phyloP scores from a whole-genome alignment of 2,329 filamentous ascomycete species.

The Penicillium expansum region DNA sequence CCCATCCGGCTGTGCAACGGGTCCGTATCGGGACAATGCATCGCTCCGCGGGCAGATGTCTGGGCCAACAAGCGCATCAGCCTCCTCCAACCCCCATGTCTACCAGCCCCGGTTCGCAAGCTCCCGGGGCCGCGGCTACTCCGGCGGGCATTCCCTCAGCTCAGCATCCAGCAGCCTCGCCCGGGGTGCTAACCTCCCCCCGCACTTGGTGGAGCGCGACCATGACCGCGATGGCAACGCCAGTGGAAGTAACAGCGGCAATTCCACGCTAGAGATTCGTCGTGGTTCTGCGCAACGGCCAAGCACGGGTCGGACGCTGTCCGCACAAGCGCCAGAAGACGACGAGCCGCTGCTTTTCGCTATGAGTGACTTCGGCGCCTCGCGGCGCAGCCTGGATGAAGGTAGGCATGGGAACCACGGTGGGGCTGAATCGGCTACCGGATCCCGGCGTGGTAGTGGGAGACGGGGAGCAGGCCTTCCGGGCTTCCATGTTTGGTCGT shows the following conservation, averaged over 20 bases:
- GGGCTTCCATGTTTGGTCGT: constrained; percentile 36
- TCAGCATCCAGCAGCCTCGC: constrained; percentile 43
- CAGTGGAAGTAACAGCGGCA: constrained; percentile 42
- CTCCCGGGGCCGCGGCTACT: constrained; percentile 39
- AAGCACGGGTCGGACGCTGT: constrained; percentile 32
- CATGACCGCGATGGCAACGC: constrained; percentile 39
- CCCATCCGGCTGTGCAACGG: constrained; percentile 15
- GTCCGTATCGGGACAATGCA: constrained; percentile 20
- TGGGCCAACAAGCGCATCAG: constrained; percentile 29
- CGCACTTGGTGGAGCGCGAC: constrained; percentile 37
- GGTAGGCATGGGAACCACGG: constrained; percentile 34
- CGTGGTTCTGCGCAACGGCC: constrained; percentile 37
- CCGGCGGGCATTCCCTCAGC: constrained; percentile 38
- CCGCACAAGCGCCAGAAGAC: constrained; percentile 37
- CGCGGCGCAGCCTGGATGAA: constrained; percentile 45
- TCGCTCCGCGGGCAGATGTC: constrained; percentile 24
- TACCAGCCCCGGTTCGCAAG: constrained; percentile 41
- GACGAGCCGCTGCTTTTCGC: constrained; percentile 47
- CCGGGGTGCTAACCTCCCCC: constrained; percentile 33
- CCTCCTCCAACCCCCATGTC: constrained; percentile 32
- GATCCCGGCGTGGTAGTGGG: constrained; percentile 37
- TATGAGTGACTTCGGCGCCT: constrained; percentile 47
- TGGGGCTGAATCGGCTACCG: constrained; percentile 27
- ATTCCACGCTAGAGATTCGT: constrained; percentile 35
- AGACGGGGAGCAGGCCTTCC: constrained; percentile 35